Base-by-base conservation (phyloP, 1,284 basidiomycete species). In the Naganishia liquefaciens region DNA sequence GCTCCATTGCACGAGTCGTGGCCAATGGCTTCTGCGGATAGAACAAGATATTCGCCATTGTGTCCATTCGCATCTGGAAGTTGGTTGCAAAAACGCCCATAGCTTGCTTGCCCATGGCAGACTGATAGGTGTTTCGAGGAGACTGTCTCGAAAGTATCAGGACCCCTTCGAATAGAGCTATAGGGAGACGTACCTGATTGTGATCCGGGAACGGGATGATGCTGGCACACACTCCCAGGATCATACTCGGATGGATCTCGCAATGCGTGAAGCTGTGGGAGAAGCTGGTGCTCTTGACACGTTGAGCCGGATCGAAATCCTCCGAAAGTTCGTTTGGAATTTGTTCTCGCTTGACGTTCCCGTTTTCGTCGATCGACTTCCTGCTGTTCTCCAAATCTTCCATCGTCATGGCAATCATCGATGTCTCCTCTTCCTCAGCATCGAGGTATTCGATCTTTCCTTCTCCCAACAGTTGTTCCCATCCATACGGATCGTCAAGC, bases 181-280 rank as follows among this genome's bases (percentile, higher is more conserved):
- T 54, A 13, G n/a, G 50, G 21, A 33, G n/a, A 79, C 86, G 68
- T 74, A 91, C 91, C 83, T 94, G 95, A 75, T 99, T 99, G 80
- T 99, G 96, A 80, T 99, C 95, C 19, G 95, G 95, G 88, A 99
- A 99, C 5, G 95, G 95, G 78, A 99, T 95, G 77, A 99, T 99
- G 80, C 90, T 93, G 6, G 95, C 95, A 77, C 95, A 98, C 66
- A 99, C 93, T 70, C 95, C 95, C 57, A 99, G 83, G 70, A 99
- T 98, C 96, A 98, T 99, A 73, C 91, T 92, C 0, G 95, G 95
- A 78, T 99, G 96, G 75, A 99, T 98, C 81, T 99, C 95, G 80
- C 94, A 98, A 79, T 99, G 95, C 10, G 96, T 99, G 89, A 92
- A 99, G 17, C 91, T 91, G 72, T 93, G 90, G 2, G 89, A 86